Conservation (phyloP, 768 basidiomycete genomes). For the Flagelloscypha sp. region DNA sequence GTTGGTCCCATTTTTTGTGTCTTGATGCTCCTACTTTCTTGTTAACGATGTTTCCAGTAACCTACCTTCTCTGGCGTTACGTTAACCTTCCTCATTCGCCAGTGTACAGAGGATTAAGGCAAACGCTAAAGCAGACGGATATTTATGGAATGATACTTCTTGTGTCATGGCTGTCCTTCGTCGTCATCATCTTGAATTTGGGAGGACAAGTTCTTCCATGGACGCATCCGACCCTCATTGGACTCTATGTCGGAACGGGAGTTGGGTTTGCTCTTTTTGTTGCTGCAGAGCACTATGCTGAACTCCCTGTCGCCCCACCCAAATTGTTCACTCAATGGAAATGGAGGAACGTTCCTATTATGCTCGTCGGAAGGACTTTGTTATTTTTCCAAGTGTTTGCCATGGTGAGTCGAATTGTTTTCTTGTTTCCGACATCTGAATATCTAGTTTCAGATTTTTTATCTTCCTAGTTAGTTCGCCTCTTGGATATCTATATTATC, state of each 20-base stretch:
- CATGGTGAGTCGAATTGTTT: constrained; percentile 9
- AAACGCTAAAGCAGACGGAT: too few species aligned
- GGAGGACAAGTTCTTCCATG: constrained; percentile 19
- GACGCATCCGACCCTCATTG: constrained; percentile 18
- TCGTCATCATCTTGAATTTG: constrained; percentile 19
- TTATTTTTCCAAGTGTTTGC: constrained; percentile 19
- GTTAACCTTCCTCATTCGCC: constrained; percentile 14
- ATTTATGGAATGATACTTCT: constrained; percentile 17
- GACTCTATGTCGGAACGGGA: constrained; percentile 15
- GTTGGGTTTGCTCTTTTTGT: constrained; percentile 15
- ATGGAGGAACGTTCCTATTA: constrained; percentile 20
- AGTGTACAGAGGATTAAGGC: constrained; percentile 2
- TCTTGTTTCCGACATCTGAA: background rate
- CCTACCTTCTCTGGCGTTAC: constrained; percentile 13
- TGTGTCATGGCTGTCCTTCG: constrained; percentile 14
- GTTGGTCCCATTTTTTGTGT: constrained; percentile 7
- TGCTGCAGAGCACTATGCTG: constrained; percentile 15
- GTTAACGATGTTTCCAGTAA: constrained; percentile 12
- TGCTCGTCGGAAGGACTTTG: constrained; percentile 14
- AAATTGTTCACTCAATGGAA: constrained; percentile 17
- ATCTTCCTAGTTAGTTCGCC: constrained; percentile 14
- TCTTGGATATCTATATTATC: background rate
- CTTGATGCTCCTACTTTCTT: too few species aligned
- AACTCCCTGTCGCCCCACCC: constrained; percentile 15
- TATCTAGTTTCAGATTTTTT: constrained; percentile 14